These are phyloP conservation scores for Phylloporus sp. DNA, from an alignment of 768 basidiomycete genomes.

Conservation along the genomic window DNA sequence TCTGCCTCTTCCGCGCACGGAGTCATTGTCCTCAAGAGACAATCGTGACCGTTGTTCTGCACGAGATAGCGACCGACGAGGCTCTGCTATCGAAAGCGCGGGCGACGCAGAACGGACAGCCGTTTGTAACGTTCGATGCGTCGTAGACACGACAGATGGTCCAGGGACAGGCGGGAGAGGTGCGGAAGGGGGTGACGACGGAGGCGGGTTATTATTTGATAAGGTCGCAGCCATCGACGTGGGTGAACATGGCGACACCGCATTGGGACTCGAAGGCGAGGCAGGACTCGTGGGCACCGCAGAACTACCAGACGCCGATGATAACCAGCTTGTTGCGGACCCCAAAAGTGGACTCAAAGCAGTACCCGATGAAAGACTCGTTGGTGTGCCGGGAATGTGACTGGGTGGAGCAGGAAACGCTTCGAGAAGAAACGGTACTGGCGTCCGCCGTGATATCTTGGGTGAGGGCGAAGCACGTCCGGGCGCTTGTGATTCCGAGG, in stretches of 20 bases:
- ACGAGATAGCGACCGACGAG: conserved; percentile 17
- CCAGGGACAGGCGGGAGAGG: conserved; percentile 69
- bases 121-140: conserved; percentile 33
- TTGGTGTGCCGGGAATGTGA: conserved; percentile 28
- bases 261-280: conserved; percentile 2
- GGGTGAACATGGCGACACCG: conserved; percentile 12
- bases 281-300: neutral
- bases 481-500: conserved; percentile 23
- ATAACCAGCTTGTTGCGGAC: conserved; percentile 6
- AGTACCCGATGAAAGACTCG: conserved; percentile 1
- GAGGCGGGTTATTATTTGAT: conserved; percentile 45
- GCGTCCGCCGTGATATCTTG: conserved; percentile 29
- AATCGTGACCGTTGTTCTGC: conserved; percentile 13
- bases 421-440: conserved; percentile 34
- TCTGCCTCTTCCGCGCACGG: conserved; percentile 16
- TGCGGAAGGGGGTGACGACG: conserved; percentile 50
- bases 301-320: conserved; percentile 5
- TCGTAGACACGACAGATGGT: conserved; percentile 46
- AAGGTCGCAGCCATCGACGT: conserved; percentile 7
- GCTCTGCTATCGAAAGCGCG: conserved; percentile 17
- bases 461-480: conserved; percentile 25
- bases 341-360: conserved; percentile 12
- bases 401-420: conserved; percentile 37
- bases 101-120: conserved; percentile 20
- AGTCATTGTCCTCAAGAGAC: conserved; percentile 13